These are phyloP conservation scores for Lobulomyces angularis DNA, from an alignment of 192 early-diverging fungal species.

Conservation along the genomic window DNA sequence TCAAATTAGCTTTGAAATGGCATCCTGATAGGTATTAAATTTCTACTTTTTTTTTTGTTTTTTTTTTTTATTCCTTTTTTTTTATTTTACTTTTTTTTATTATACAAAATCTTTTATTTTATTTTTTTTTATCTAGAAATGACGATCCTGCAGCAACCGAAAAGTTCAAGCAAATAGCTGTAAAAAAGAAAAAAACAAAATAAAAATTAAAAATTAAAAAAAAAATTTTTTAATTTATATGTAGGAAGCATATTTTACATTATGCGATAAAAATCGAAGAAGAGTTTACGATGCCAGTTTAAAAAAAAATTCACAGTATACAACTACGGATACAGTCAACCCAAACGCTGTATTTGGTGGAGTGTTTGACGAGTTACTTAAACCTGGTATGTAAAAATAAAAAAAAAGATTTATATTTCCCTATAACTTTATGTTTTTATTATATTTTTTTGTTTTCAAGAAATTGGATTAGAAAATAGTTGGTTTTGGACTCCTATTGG, in stretches of 20 bases:
- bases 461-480: conserved; percentile 35
- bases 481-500: conserved; percentile 59
- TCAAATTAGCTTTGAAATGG: no score
- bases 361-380: conserved; percentile 73
- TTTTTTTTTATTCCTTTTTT: no score
- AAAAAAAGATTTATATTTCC: no score
- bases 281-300: conserved; percentile 15
- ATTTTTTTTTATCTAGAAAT: no score
- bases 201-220: conserved; percentile 39
- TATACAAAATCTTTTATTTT: no score
- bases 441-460: conserved; percentile 1
- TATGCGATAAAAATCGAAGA: conserved; percentile 23
- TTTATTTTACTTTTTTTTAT: no score
- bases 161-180: conserved; percentile 60
- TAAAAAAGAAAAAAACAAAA: no score
- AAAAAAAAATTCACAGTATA: conserved; percentile 2
- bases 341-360: conserved; percentile 56
- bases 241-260: neutral
- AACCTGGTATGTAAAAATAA: conserved; percentile 17
- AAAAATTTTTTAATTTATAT: conserved; percentile 3
- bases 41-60: no score
- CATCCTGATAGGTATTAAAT: no score
- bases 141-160: conserved; percentile 33
- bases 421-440: neutral
- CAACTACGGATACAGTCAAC: conserved; percentile 28